phyloP scores from a whole-genome alignment of 2,329 filamentous ascomycete species.

The Phyllosticta paracitricarpa region DNA sequence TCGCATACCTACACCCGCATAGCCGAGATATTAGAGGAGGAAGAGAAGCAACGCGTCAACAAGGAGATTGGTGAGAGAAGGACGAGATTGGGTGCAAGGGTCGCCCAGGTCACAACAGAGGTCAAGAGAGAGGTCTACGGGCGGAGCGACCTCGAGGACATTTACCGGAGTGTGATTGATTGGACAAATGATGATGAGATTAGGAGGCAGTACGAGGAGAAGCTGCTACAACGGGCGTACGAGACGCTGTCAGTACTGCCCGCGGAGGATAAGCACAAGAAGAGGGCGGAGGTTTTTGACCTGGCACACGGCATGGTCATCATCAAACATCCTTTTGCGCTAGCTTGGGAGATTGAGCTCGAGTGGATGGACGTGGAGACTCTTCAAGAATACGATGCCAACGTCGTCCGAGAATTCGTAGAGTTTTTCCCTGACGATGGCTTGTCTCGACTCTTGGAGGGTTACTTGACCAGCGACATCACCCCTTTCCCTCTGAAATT shows the following conservation, averaged over 20 bases:
- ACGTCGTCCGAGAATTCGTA: slow-evolving; percentile 70
- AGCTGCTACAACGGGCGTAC: slow-evolving; percentile 69
- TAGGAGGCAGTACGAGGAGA: slow-evolving; percentile 80
- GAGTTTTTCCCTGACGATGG: slow-evolving; percentile 76
- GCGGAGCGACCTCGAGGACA: slow-evolving; percentile 64
- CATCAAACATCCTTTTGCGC: slow-evolving; percentile 79
- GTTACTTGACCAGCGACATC: slow-evolving; percentile 70
- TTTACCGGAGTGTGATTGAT: slow-evolving; percentile 77
- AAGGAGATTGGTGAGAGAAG: slow-evolving; percentile 80
- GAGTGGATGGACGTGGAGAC: slow-evolving; percentile 71
- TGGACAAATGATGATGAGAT: slow-evolving; percentile 84
- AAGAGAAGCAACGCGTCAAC: slow-evolving; percentile 85
- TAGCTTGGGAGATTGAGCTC: slow-evolving; percentile 84
- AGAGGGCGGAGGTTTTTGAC: slow-evolving; percentile 63
- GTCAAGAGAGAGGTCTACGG: slow-evolving; percentile 78
- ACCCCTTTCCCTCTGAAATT: slow-evolving; percentile 61
- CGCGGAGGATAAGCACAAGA: slow-evolving; percentile 55
- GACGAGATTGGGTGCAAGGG: slow-evolving; percentile 73
- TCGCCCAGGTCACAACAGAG: slow-evolving; percentile 73
- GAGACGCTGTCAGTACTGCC: slow-evolving; percentile 65
- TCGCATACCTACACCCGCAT: slow-evolving; percentile 72
- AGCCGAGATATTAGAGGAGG: slow-evolving; percentile 70
- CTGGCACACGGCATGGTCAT: slow-evolving; percentile 89
- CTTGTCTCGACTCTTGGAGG: slow-evolving; percentile 69
- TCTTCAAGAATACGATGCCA: slow-evolving; percentile 60